A percentile compares a stretch with the other conserved stretches of the same genome.
phyloP scores from a whole-genome alignment of 768 basidiomycete genomes.

The Boletus huronensis region DNA sequence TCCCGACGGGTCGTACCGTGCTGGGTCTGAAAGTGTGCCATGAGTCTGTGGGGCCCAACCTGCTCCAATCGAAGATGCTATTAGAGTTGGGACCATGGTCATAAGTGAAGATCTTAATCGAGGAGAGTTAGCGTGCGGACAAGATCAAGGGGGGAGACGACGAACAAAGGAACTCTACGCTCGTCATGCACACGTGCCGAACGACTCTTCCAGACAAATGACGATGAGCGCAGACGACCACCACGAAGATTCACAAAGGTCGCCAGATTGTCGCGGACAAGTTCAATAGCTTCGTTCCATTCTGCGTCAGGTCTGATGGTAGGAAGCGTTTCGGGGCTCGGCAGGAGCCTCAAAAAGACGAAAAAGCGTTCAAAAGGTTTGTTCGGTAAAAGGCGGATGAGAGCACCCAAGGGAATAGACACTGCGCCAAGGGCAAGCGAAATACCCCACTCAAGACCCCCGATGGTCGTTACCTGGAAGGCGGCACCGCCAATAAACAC shows the following conservation, averaged over 20 bases:
- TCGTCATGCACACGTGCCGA: slow-evolving; percentile 53
- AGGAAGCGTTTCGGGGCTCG: slow-evolving; percentile 61
- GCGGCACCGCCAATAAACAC: slow-evolving; percentile 90
- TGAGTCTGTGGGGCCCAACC: slow-evolving; percentile 56
- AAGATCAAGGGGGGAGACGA: slow-evolving; percentile 28
- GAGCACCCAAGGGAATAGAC: slow-evolving; percentile 81
- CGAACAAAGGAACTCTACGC: slow-evolving; percentile 43
- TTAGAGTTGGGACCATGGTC: slow-evolving; percentile 73
- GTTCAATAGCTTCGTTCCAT: slow-evolving; percentile 78
- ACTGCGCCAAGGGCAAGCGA: slow-evolving; percentile 83
- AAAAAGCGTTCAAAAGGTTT: slow-evolving; percentile 68
- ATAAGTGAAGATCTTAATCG: slow-evolving; percentile 59
- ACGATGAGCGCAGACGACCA: slow-evolving; percentile 81
- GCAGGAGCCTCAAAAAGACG: slow-evolving; percentile 54
- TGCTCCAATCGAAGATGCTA: slow-evolving; percentile 71
- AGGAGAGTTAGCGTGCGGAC: slow-evolving; percentile 20
- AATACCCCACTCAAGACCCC: slow-evolving; percentile 90
- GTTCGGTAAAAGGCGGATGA: slow-evolving; percentile 81
- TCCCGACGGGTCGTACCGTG: slow-evolving; percentile 70
- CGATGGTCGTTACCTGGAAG: slow-evolving; percentile 80
- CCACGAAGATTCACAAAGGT: slow-evolving; percentile 84
- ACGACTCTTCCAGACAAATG: slow-evolving; percentile 80
- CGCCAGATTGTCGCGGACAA: slow-evolving; percentile 81
- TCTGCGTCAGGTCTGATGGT: slow-evolving; percentile 54
- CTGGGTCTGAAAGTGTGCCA: slow-evolving; percentile 68